Evolutionary conservation across 169 alveolate genomes (phyloP).

Genomic region (Plasmodium inui): DNA sequence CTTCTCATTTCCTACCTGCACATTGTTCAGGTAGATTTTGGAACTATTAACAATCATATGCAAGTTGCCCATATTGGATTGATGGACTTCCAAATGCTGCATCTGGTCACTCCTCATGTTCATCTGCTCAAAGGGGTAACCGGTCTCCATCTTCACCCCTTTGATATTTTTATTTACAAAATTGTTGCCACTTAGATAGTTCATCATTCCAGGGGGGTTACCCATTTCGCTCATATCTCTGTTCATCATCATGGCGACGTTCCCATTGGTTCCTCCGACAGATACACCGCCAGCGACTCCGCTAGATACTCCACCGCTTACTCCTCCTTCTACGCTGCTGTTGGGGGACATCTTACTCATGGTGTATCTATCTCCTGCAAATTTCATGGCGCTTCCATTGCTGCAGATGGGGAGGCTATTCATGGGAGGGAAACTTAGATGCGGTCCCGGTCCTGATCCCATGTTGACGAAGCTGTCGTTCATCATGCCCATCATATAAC

Average conservation of each 20-base stretch:
- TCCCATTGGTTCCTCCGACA: no score
- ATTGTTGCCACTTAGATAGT: constrained; percentile 21
- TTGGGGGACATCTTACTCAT: background rate
- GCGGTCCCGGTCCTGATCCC: background rate
- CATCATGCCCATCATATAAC: background rate
- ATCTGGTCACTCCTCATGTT: constrained; percentile 11
- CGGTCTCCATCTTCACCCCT: constrained; percentile 22
- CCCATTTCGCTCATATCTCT: background rate
- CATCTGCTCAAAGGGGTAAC: constrained; percentile 14
- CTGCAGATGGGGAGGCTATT: background rate
- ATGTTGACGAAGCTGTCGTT: background rate
- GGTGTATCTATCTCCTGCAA: background rate
- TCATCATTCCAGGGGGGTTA: constrained; percentile 10
- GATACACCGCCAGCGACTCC: no score
- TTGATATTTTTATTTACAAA: constrained; percentile 37
- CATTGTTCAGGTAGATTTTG: background rate
- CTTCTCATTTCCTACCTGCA: background rate
- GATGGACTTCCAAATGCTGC: background rate
- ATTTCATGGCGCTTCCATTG: background rate
- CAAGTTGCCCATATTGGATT: background rate
- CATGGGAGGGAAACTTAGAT: background rate
- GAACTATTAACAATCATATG: background rate
- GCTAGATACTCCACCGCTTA: no score
- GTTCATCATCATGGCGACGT: background rate
- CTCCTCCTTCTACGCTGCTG: background rate